Percentiles rank a stretch among this genome's conserved stretches.
Evolutionary conservation across 768 basidiomycete species (phyloP).

Genomic region (Leccinum imitatum): DNA sequence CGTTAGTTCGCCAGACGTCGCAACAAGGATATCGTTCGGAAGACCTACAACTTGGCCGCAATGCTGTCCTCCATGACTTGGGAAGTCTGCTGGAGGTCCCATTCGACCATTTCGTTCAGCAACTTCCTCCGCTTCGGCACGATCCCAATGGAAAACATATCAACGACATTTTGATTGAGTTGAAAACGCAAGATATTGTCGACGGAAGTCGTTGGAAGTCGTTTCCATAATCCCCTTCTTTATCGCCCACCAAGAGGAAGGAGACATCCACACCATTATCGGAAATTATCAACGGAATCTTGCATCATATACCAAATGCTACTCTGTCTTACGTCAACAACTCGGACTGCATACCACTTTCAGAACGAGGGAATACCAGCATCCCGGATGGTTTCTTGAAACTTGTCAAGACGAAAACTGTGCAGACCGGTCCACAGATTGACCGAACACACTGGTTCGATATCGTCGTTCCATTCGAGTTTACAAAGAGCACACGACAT

Average conservation of each 20-base stretch:
- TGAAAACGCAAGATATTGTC: neutral
- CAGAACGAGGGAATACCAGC: too few relatives aligned
- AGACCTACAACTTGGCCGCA: neutral
- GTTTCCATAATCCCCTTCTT: neutral
- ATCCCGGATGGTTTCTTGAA: too few relatives aligned
- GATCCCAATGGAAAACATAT: neutral
- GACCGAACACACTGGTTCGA: too few relatives aligned
- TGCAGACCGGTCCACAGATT: too few relatives aligned
- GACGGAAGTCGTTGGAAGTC: neutral
- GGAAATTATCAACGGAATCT: too few relatives aligned
- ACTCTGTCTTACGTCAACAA: too few relatives aligned
- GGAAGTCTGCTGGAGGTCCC: neutral
- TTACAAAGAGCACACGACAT: too few relatives aligned
- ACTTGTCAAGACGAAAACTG: too few relatives aligned
- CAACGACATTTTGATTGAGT: neutral
- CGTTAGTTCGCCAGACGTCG: neutral
- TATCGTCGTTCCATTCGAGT: too few relatives aligned
- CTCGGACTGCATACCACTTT: too few relatives aligned
- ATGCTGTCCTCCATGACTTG: neutral
- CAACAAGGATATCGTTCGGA: neutral
- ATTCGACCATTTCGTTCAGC: neutral
- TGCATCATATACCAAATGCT: too few relatives aligned
- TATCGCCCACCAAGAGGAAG: neutral
- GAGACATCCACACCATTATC: too few relatives aligned
- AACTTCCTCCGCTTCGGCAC: neutral